Evolutionary conservation across 257 asterid species (phyloP).

Genomic region (Solanum phureja): DNA sequence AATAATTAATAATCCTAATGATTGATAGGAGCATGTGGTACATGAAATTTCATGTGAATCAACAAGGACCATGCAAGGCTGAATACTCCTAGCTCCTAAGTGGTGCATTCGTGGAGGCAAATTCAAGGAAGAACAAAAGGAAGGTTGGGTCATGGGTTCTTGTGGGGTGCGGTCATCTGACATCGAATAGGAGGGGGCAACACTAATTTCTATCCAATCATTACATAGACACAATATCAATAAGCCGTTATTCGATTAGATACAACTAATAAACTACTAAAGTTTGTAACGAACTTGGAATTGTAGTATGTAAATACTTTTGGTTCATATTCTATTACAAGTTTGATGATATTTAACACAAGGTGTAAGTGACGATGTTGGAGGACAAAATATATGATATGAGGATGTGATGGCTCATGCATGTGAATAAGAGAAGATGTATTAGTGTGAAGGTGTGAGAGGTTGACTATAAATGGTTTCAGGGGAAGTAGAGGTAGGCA

Average conservation of each 20-base stretch:
- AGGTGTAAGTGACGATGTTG: too few species aligned
- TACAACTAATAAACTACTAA: background rate
- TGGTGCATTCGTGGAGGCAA: background rate
- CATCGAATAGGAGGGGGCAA: background rate
- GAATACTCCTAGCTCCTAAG: too few species aligned
- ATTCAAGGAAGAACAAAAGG: background rate
- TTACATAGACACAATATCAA: background rate
- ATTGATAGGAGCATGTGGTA: background rate
- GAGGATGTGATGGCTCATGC: background rate
- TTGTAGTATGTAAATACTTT: background rate
- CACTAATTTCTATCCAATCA: background rate
- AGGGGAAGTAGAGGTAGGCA: background rate
- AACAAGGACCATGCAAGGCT: background rate
- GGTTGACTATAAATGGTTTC: background rate
- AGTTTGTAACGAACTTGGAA: background rate
- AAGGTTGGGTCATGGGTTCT: conserved; percentile 1
- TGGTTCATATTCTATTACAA: background rate
- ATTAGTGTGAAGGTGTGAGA: background rate
- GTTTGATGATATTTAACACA: background rate
- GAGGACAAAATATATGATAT: background rate
- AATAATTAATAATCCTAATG: too few species aligned
- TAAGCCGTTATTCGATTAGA: background rate
- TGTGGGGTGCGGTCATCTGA: background rate
- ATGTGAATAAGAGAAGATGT: background rate
- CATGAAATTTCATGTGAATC: background rate